Evolutionary conservation across 192 early-diverging fungal species (phyloP).

Genomic region (Coemansia sp.): DNA sequence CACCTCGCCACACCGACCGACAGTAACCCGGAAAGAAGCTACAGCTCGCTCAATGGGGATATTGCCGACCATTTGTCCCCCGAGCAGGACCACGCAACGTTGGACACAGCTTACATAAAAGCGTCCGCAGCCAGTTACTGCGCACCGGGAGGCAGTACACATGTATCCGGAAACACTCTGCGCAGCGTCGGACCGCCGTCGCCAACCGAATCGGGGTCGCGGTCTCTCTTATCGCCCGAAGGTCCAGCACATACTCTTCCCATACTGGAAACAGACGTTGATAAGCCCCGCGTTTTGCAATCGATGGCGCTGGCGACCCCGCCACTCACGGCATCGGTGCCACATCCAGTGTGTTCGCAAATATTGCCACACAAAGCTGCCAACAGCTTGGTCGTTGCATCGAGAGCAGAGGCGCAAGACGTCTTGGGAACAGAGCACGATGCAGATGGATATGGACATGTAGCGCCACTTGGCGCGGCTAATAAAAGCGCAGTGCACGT

Average conservation of each 20-base stretch:
- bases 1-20: constrained; percentile 27
- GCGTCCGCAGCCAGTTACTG: constrained; percentile 8
- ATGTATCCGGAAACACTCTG: not conserved
- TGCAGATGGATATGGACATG: not conserved
- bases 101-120: constrained; percentile 10
- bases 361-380: constrained; percentile 23
- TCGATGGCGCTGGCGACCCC: constrained; percentile 10
- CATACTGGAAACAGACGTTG: not conserved
- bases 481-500: not conserved
- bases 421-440: not conserved
- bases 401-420: not conserved
- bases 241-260: not conserved
- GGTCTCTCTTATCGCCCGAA: not conserved
- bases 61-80: not conserved
- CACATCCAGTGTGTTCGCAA: constrained; percentile 3
- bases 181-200: constrained; percentile 7
- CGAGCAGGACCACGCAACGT: not conserved
- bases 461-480: not conserved
- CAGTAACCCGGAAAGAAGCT: constrained; percentile 24
- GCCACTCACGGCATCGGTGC: constrained; percentile 11
- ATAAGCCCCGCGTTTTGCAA: not conserved
- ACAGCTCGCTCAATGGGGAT: constrained; percentile 11
- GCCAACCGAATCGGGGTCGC: not conserved
- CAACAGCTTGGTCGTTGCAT: no score
- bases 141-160: not conserved